phyloP scores from a whole-genome alignment of 2,329 filamentous ascomycete genomes.

The Monosporascus ibericus region DNA sequence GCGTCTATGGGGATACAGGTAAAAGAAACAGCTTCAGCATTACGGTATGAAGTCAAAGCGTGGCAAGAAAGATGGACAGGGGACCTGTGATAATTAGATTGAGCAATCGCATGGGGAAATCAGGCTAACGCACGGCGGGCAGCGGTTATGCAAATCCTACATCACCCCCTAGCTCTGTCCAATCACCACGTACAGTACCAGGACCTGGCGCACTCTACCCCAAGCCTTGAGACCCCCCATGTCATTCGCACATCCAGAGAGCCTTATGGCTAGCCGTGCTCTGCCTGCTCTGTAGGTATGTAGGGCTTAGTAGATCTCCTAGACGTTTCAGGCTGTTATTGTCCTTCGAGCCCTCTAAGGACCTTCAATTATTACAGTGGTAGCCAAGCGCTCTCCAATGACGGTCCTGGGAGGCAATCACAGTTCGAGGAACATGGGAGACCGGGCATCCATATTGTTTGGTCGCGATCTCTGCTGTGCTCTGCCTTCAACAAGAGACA shows the following conservation, averaged over 20 bases:
- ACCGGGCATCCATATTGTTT: not conserved
- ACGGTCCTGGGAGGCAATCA: not conserved
- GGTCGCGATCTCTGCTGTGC: not conserved
- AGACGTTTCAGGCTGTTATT: not conserved
- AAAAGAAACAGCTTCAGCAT: no score
- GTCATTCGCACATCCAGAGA: constrained; percentile 4
- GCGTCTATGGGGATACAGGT: no score
- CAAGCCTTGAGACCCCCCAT: constrained; percentile 19
- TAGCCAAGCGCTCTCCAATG: not conserved
- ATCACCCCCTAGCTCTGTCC: constrained; percentile 13
- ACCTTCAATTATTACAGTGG: not conserved
- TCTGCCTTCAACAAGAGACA: not conserved
- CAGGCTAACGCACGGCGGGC: constrained; percentile 30
- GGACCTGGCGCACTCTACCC: constrained; percentile 11
- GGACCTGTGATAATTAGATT: constrained; percentile 21
- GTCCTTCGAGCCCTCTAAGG: not conserved
- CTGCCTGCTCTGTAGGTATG: not conserved
- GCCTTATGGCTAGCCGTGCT: not conserved
- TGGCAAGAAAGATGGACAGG: constrained; percentile 16
- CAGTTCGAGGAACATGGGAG: not conserved
- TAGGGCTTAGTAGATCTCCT: not conserved
- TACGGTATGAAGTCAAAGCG: not conserved
- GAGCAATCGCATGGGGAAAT: constrained; percentile 27
- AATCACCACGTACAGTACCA: constrained; percentile 11
- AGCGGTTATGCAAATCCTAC: constrained; percentile 31